Evolutionary conservation across 2,329 filamentous ascomycete species (phyloP), one percentile per base, ranked within the genome.

Genomic region (Fusarium euwallaceae): DNA sequence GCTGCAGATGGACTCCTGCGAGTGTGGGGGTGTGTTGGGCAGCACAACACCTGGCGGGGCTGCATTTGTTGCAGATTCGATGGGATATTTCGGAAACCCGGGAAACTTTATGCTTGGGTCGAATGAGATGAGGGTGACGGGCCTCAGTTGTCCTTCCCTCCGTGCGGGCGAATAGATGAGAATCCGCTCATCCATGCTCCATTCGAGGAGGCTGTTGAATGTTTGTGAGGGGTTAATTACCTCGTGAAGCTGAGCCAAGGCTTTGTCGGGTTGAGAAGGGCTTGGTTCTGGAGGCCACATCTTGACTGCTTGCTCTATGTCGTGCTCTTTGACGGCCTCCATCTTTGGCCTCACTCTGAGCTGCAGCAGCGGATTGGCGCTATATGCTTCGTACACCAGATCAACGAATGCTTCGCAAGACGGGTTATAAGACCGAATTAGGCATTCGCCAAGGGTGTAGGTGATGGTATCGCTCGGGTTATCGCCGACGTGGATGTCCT

Each of bases 381-480:
- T 78, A 71, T 53, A 75, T 24, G 48, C 36, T 80, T 83, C 79
- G 59, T 4, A 86, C 81, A 70, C 89, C 0, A 93, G 79, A 73
- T 93, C 91, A 6, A 93, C 64, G 75, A 90, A 92, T 0, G 90
- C 85, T 24, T 84, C 84, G 70, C 86, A 87, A 2, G 85, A 83
- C 14, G 84, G 79, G 61, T 88, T 86, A 78, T 93, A 93, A 4
- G 86, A 84, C 27, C 88, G 85, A 53, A 91, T 81, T 51, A 87
- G 87, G 12, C 88, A 91, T 63, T 88, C 86, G 41, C 86, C 85
- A 11, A 90, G 83, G 7, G 88, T 87, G 60, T 89, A 88, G 6
- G 86, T 82, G 16, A 81, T 79, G 6, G 78, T 78, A 1, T 81
- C 80, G 0, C 82, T 81, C 9, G 83, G 84, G 55, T 86, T 83